phyloP scores from a whole-genome alignment of 2,329 filamentous ascomycete species.

The Hypoxylon sp. region DNA sequence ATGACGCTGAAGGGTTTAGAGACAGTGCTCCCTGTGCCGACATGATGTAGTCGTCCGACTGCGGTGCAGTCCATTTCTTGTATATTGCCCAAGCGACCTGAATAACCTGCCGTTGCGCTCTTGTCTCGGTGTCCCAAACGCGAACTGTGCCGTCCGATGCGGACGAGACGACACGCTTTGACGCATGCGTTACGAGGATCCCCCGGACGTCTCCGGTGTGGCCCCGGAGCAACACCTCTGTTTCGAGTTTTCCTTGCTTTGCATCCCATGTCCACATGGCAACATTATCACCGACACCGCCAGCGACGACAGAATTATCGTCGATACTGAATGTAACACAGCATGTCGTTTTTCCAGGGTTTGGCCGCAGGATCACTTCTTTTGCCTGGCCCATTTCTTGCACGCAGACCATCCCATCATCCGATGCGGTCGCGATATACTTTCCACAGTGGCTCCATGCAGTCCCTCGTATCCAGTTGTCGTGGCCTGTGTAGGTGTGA shows the following conservation, averaged over 20 bases:
- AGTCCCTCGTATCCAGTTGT: not conserved
- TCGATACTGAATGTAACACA: not conserved
- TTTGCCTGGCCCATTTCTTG: not conserved
- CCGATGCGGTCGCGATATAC: not conserved
- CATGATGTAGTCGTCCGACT: not conserved
- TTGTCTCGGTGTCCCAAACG: not conserved
- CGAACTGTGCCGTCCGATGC: not conserved
- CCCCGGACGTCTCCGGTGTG: not conserved
- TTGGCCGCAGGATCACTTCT: not conserved
- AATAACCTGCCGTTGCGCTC: not conserved
- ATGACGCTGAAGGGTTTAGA: not conserved
- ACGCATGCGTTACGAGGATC: not conserved
- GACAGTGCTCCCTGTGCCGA: not conserved
- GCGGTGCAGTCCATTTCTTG: not conserved
- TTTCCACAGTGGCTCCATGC: not conserved
- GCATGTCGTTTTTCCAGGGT: too few species aligned
- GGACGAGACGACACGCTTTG: not conserved
- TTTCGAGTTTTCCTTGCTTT: not conserved
- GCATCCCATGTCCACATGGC: not conserved
- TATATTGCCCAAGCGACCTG: not conserved
- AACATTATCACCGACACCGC: not conserved
- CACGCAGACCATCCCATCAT: not conserved
- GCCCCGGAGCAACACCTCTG: not conserved
- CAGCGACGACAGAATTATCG: not conserved
- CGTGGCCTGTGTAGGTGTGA: not conserved